Conservation (phyloP, 2,329 filamentous ascomycete species). For the Westerdykella aurantiaca region DNA sequence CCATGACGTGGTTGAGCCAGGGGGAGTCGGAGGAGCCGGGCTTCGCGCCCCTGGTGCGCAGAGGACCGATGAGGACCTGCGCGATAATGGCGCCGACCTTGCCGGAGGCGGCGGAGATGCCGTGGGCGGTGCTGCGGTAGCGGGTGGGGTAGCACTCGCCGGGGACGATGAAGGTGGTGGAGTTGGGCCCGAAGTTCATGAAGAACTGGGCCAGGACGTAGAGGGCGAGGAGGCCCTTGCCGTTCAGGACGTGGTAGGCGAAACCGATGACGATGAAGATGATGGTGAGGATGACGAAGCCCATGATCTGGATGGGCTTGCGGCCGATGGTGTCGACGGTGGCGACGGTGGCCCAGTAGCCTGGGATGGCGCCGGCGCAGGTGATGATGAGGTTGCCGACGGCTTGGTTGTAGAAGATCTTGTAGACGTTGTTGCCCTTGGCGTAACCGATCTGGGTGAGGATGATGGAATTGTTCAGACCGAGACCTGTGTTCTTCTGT, state of each 20-base stretch:
- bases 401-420: constrained; percentile 66
- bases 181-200: constrained; percentile 51
- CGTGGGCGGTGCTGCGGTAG: constrained; percentile 45
- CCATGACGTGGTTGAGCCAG: constrained; percentile 67
- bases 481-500: constrained; percentile 40
- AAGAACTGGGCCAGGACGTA: constrained; percentile 49
- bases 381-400: constrained; percentile 75
- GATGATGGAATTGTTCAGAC: constrained; percentile 70
- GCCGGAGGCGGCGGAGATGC: constrained; percentile 45
- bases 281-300: constrained; percentile 44
- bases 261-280: constrained; percentile 48
- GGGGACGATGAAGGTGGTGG: constrained; percentile 48
- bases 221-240: constrained; percentile 40
- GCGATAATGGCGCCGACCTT: constrained; percentile 48
- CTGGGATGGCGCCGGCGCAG: constrained; percentile 71
- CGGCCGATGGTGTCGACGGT: constrained; percentile 69
- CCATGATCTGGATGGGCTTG: constrained; percentile 66
- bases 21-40: constrained; percentile 51
- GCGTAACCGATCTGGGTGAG: constrained; percentile 67
- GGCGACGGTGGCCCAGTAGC: constrained; percentile 75
- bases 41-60: constrained; percentile 50
- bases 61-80: constrained; percentile 46
- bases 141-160: constrained; percentile 50
- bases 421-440: constrained; percentile 57
- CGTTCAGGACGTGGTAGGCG: constrained; percentile 42